Conservation (phyloP, 202 grass and related monocot species). For the Hordeum pubiflorum region DNA sequence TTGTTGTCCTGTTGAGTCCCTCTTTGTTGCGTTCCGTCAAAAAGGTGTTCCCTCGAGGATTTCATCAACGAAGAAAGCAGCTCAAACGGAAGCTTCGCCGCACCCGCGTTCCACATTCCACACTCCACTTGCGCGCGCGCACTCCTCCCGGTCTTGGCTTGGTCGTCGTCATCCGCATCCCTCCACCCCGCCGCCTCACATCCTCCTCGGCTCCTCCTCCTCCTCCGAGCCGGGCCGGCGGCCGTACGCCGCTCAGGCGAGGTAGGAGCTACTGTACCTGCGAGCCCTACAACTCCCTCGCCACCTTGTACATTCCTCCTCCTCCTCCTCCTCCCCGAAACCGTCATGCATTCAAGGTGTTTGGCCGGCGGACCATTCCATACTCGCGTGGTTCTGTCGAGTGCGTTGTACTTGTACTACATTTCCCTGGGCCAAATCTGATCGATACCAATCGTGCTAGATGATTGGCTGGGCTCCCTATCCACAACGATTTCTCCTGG, state of each 20-base stretch:
- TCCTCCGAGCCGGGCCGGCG: background rate
- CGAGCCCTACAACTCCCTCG: background rate
- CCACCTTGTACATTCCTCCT: background rate
- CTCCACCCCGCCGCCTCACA: background rate
- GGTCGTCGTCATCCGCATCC: background rate
- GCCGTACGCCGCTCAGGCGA: background rate
- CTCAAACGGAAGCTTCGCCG: background rate
- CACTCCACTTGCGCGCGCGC: background rate
- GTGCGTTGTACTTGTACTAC: background rate
- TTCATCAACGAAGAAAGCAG: background rate
- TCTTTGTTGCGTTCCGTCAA: background rate
- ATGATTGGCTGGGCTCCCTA: background rate
- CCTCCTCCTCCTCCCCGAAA: background rate
- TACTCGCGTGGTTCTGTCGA: background rate
- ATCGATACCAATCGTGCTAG: too few relatives aligned
- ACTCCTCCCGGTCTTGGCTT: background rate
- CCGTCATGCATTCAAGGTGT: background rate
- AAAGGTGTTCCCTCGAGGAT: background rate
- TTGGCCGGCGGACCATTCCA: background rate
- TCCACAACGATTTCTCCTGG: background rate
- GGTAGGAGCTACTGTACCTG: background rate
- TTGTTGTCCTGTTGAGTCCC: background rate
- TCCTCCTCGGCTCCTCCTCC: background rate
- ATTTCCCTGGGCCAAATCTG: background rate
- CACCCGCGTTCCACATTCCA: background rate